Conservation (phyloP, 192 early-diverging fungal genomes). For the Pilobolus umbonatus region DNA sequence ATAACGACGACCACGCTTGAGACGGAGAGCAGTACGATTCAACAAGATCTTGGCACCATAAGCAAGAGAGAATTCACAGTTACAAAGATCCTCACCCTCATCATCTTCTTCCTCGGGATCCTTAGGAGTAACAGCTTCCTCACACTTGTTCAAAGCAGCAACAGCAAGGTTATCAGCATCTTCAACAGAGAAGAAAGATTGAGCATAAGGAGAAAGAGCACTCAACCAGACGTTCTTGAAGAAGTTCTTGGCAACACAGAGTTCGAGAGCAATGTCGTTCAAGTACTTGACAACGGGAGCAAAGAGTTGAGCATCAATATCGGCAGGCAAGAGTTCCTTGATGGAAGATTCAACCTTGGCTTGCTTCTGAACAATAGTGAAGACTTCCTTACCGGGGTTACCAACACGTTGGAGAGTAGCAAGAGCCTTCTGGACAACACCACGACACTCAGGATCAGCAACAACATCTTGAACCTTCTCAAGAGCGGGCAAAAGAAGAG, state of each 20-base stretch:
- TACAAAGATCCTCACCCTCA: constrained; percentile 54
- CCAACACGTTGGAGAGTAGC: constrained; percentile 67
- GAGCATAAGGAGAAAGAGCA: constrained; percentile 53
- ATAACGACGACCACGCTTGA: constrained; percentile 77
- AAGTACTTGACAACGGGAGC: constrained; percentile 52
- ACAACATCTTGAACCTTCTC: constrained; percentile 71
- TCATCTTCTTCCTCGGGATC: constrained; percentile 42
- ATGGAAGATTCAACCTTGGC: constrained; percentile 47
- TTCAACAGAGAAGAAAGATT: constrained; percentile 50
- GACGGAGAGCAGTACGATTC: constrained; percentile 57
- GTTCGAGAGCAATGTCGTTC: constrained; percentile 49
- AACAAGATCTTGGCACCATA: constrained; percentile 81
- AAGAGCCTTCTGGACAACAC: constrained; percentile 62
- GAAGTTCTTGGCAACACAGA: constrained; percentile 61
- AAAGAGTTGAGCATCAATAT: constrained; percentile 52
- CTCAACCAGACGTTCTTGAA: constrained; percentile 62
- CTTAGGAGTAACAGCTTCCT: constrained; percentile 40
- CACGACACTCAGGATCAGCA: constrained; percentile 75
- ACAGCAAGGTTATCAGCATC: constrained; percentile 47
- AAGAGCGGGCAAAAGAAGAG: constrained; percentile 70
- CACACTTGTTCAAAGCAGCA: constrained; percentile 41
- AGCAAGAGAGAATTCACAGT: constrained; percentile 83
- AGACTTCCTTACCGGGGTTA: constrained; percentile 49
- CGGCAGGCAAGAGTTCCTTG: constrained; percentile 48
- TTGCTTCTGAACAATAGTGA: constrained; percentile 46